Percentiles rank a stretch among this genome's conserved stretches.
These are phyloP conservation scores for Turnera subulata DNA, from an alignment of 345 rosid genomes.

Conservation along the genomic window DNA sequence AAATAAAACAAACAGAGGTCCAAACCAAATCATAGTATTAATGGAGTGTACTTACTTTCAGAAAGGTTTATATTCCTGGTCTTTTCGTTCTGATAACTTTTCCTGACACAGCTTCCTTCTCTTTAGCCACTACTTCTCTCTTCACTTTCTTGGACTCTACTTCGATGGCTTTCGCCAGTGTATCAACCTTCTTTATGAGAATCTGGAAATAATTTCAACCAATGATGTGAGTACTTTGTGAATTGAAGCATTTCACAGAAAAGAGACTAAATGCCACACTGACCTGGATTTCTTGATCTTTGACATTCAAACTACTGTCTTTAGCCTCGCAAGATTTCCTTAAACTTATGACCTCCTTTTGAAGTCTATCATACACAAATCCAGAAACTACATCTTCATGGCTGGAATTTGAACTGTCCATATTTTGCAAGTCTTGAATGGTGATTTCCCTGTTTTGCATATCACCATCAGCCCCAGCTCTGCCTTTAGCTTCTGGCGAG, in stretches of 20 bases:
- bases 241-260: not conserved
- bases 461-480: slow-evolving; percentile 26
- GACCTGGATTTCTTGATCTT: slow-evolving; percentile 82
- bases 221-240: not conserved
- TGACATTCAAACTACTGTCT: slow-evolving; percentile 49
- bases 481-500: slow-evolving; percentile 18
- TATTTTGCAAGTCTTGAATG: too few relatives aligned
- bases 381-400: slow-evolving; percentile 74
- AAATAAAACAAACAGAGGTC: not conserved
- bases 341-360: slow-evolving; percentile 69
- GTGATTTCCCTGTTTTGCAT: slow-evolving; percentile 26
- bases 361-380: slow-evolving; percentile 78
- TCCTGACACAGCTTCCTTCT: slow-evolving; percentile 43
- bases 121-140: slow-evolving; percentile 70
- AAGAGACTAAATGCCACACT: not conserved
- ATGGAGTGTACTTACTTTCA: slow-evolving; percentile 23
- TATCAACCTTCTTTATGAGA: slow-evolving; percentile 73
- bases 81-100: slow-evolving; percentile 37
- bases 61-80: slow-evolving; percentile 21
- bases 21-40: not conserved
- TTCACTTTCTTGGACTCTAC: slow-evolving; percentile 71
- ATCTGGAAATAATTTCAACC: slow-evolving; percentile 38
- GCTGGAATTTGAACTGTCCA: too few relatives aligned
- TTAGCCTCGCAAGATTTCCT: slow-evolving; percentile 64
- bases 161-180: slow-evolving; percentile 68